A percentile compares a stretch with the other conserved stretches of the same genome.
These are phyloP conservation scores for Phytophthora pistaciae DNA, from an alignment of 352 stramenopile genomes.

Conservation along the genomic window DNA sequence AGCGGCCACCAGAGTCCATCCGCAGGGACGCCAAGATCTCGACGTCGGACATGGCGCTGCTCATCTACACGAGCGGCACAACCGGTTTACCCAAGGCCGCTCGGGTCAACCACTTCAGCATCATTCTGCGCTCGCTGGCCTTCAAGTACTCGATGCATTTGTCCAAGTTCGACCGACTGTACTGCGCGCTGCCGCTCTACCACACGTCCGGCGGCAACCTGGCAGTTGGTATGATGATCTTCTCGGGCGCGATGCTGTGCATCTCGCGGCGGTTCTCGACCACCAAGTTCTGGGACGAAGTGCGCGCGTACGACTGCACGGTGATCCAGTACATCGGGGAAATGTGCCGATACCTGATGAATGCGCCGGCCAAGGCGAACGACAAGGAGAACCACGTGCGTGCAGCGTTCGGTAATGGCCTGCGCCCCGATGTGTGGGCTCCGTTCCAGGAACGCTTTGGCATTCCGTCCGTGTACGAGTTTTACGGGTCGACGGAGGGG, in stretches of 20 bases:
- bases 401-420: slow-evolving; percentile 91
- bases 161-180: slow-evolving; percentile 71
- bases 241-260: slow-evolving; percentile 76
- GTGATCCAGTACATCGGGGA: slow-evolving; percentile 93
- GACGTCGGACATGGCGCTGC: slow-evolving; percentile 69
- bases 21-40: slow-evolving; percentile 45
- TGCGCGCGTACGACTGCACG: slow-evolving; percentile 69
- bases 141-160: slow-evolving; percentile 66
- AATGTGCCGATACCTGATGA: slow-evolving; percentile 89
- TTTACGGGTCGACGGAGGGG: slow-evolving; percentile 94
- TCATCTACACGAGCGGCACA: slow-evolving; percentile 91
- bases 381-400: slow-evolving; percentile 79
- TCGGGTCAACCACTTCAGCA: slow-evolving; percentile 77
- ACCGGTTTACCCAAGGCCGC: slow-evolving; percentile 85
- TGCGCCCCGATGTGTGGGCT: slow-evolving; percentile 90
- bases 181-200: slow-evolving; percentile 86
- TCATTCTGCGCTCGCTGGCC: slow-evolving; percentile 66
- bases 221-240: slow-evolving; percentile 84
- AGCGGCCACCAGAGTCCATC: slow-evolving; percentile 34
- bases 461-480: slow-evolving; percentile 90
- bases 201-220: slow-evolving; percentile 87
- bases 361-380: slow-evolving; percentile 49
- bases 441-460: slow-evolving; percentile 89
- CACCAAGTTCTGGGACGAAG: slow-evolving; percentile 81
- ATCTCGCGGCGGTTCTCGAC: slow-evolving; percentile 83